Percentiles rank a stretch among this genome's conserved stretches.
Conservation (phyloP, 345 rosid species). For the Gossypium bickii region DNA sequence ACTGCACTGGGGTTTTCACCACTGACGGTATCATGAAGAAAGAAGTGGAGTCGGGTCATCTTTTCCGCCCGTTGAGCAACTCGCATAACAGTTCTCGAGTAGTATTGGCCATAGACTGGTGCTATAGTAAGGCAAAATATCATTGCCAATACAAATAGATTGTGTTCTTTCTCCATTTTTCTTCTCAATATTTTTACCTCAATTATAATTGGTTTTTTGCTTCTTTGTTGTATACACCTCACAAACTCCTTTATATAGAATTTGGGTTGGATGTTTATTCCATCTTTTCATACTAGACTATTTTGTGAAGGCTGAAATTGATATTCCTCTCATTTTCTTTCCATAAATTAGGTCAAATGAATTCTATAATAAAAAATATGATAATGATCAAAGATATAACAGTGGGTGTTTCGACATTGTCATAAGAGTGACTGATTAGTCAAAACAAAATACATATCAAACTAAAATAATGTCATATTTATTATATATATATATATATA, state of each 20-base stretch:
- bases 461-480: too few relatives aligned
- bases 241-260: background rate
- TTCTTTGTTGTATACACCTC: background rate
- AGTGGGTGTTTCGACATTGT: too few relatives aligned
- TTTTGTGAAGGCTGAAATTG: background rate
- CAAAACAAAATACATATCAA: too few relatives aligned
- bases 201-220: background rate
- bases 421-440: too few relatives aligned
- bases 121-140: constrained; percentile 1
- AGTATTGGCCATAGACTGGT: background rate
- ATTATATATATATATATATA: too few relatives aligned
- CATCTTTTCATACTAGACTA: background rate
- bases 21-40: constrained; percentile 32
- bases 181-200: background rate
- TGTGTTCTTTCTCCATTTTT: background rate
- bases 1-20: constrained; percentile 33
- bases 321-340: too few relatives aligned
- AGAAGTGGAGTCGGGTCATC: constrained; percentile 24
- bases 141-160: background rate
- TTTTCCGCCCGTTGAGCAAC: background rate
- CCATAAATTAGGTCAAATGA: too few relatives aligned
- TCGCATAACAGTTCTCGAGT: background rate
- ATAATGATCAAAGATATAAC: background rate
- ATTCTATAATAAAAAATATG: too few relatives aligned
- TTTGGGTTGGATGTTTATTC: background rate